Evolutionary conservation across 1,139 yeast species (phyloP).

Genomic region (Pneumocystis canis): DNA sequence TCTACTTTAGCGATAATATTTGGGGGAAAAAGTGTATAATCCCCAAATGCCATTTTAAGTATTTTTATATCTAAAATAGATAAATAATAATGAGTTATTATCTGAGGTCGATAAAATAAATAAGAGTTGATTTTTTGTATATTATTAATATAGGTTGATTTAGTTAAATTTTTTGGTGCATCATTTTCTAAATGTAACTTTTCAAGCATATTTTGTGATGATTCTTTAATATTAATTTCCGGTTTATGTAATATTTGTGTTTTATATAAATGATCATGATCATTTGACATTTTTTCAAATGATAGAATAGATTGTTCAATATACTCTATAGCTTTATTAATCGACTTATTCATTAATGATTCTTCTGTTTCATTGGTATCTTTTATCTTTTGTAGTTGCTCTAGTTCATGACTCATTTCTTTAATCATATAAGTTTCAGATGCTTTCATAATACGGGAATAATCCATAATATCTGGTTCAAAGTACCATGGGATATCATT

Average conservation of each 20-base stretch:
- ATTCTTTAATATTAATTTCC: not conserved
- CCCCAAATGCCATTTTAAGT: constrained; percentile 45
- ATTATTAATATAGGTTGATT: not conserved
- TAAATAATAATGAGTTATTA: constrained; percentile 50
- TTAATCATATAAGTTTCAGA: constrained; percentile 38
- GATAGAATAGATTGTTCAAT: constrained; percentile 28
- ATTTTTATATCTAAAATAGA: constrained; percentile 71
- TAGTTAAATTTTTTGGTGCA: not conserved
- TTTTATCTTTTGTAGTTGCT: constrained; percentile 32
- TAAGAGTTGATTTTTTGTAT: constrained; percentile 24
- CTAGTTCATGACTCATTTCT: constrained; percentile 45
- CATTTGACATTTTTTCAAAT: constrained; percentile 1
- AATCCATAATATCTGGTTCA: constrained; percentile 27
- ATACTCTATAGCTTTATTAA: constrained; percentile 40
- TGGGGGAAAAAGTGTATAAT: constrained; percentile 54
- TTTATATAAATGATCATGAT: constrained; percentile 1
- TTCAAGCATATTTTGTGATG: not conserved
- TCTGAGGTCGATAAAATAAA: constrained; percentile 58
- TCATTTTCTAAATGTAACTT: not conserved
- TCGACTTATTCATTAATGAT: constrained; percentile 45
- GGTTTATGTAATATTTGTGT: not conserved
- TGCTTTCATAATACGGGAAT: constrained; percentile 52
- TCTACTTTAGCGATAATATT: constrained; percentile 49
- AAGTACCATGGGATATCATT: constrained; percentile 23
- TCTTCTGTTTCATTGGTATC: constrained; percentile 45